Evolutionary conservation across 139 green algal genomes (phyloP).

Genomic region (Micromonas commoda): DNA sequence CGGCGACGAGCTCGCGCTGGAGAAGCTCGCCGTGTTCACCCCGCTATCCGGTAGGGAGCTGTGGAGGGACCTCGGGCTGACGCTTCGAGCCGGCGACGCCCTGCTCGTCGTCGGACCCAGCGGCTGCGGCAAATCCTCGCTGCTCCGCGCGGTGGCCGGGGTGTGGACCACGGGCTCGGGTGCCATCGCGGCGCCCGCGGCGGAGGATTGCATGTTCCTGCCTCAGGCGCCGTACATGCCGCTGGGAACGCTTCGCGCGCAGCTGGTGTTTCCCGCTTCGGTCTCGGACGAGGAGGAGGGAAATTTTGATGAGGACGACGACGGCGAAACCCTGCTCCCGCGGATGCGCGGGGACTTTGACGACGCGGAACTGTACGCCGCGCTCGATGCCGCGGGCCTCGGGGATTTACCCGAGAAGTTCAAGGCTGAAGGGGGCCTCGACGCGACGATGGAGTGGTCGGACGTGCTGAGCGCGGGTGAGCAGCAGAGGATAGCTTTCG

Average conservation of each 20-base stretch:
- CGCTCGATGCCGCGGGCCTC: slow-evolving; percentile 32
- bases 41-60: slow-evolving; percentile 39
- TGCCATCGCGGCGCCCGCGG: slow-evolving; percentile 34
- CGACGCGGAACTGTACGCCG: slow-evolving; percentile 55
- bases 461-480: slow-evolving; percentile 53
- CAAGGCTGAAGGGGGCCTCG: slow-evolving; percentile 19
- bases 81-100: slow-evolving; percentile 41
- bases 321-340: slow-evolving; percentile 37
- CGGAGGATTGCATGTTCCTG: slow-evolving; percentile 67
- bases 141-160: slow-evolving; percentile 56
- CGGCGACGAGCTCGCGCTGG: slow-evolving; percentile 29
- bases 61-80: slow-evolving; percentile 38
- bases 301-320: background rate
- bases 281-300: background rate
- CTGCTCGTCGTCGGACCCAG: slow-evolving; percentile 64
- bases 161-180: slow-evolving; percentile 45
- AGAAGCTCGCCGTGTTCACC: slow-evolving; percentile 61
- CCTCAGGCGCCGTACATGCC: slow-evolving; percentile 83
- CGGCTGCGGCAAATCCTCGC: slow-evolving; percentile 59
- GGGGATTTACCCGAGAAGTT: background rate
- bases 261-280: slow-evolving; percentile 70
- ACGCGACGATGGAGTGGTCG: slow-evolving; percentile 33
- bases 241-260: slow-evolving; percentile 66
- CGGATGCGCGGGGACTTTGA: slow-evolving; percentile 27
- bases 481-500: slow-evolving; percentile 79